These are phyloP conservation scores for Clarireedia paspali DNA, from an alignment of 2,329 filamentous ascomycete genomes.

Conservation along the genomic window DNA sequence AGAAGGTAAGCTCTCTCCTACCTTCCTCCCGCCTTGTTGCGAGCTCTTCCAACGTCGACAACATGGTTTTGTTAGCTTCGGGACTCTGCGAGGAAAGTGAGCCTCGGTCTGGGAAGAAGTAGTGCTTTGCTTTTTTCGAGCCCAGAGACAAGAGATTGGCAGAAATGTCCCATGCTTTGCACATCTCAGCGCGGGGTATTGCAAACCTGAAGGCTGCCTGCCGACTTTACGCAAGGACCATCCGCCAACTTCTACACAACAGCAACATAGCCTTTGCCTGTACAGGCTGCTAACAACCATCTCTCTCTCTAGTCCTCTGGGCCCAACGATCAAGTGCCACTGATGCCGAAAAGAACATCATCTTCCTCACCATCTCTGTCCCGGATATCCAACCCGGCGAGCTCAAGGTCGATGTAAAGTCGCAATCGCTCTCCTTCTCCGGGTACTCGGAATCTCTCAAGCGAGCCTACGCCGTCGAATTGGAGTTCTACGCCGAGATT, in stretches of 20 bases:
- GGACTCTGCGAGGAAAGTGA: too few relatives aligned
- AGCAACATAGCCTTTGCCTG: not conserved
- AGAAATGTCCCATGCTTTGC: not conserved
- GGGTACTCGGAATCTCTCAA: constrained; percentile 80
- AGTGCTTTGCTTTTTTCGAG: not conserved
- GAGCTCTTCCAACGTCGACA: not conserved
- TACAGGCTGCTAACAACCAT: not conserved
- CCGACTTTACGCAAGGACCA: constrained; percentile 1
- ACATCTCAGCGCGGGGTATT: constrained; percentile 1
- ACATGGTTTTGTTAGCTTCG: not conserved
- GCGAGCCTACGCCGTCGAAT: constrained; percentile 74
- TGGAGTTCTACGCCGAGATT: constrained; percentile 88
- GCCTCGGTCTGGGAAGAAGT: too few relatives aligned
- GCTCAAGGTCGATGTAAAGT: constrained; percentile 76
- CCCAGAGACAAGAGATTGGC: not conserved
- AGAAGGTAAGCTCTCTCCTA: constrained; percentile 24
- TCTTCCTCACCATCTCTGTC: constrained; percentile 88
- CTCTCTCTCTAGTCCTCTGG: constrained; percentile 70
- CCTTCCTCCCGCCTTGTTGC: too few relatives aligned
- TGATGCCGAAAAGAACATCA: constrained; percentile 82
- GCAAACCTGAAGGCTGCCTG: not conserved
- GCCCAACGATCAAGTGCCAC: constrained; percentile 83
- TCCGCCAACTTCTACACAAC: not conserved
- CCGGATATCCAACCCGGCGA: constrained; percentile 72
- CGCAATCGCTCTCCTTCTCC: constrained; percentile 70